Base-by-base conservation (phyloP, 225 moss, liverwort and hornwort species). In the Marchantia paleacea region DNA sequence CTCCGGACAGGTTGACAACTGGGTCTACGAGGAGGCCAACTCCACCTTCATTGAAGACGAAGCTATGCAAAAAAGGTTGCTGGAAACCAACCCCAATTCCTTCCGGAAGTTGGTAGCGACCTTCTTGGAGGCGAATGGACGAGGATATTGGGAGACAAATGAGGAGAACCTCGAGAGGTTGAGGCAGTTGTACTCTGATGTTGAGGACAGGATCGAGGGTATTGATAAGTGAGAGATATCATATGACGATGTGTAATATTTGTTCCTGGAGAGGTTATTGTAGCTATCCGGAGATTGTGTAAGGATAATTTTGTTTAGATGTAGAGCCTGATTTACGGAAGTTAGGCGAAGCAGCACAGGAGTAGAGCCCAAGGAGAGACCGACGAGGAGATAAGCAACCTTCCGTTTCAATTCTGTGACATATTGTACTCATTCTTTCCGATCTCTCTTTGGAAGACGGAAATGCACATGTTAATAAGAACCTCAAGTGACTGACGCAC, bases 1-100 rank as follows among this genome's bases (percentile, higher is more conserved):
- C 20, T 99, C 97, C 64, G 97, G 97, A 61, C 95, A 99, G 90
- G 97, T 99, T 4, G 97, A 99, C 74, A 99, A 99, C 82, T 99
- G 97, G 97, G 97, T 99, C 7, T 99, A 99, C 51, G 97, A 99
- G 77, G 97, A 99, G 81, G 97, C 97, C 0, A 99, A 99, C 78
- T 86, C 90, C 69, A 99, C 97, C 0, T 99, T 99, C 70, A 99
- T 99, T 30, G 92, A 99, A 24, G 97, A 99, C 62, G 97, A 99
- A 80, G 95, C 89, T 77, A 99, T 99, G 97, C 97, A 99, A 85
- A 93, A 93, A 85, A 89, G 97, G 80, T 75, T 99, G 76, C 79
- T 99, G 82, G 95, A 95, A 54, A 99, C 94, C 2, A 99, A 99
- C 54, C 97, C 97, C 12, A 99, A 99, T 72, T 99, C 97, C n/a